Conservation (phyloP, 306 rosid species). For the Elaeagnus macrophylla region DNA sequence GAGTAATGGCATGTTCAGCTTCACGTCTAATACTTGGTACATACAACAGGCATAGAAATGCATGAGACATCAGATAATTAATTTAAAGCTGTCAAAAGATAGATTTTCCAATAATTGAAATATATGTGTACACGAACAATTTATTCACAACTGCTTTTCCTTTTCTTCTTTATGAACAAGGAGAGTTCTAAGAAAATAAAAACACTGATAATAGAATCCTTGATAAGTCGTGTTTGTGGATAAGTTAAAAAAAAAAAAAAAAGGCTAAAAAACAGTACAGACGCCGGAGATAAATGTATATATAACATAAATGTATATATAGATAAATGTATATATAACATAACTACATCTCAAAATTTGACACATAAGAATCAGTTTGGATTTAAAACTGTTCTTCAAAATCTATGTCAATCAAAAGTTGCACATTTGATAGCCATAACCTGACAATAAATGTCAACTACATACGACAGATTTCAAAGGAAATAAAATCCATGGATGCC, state of each 20-base stretch:
- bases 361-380: not conserved
- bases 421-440: not conserved
- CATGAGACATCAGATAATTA: no score
- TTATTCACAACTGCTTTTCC: no score
- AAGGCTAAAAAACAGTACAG: no score
- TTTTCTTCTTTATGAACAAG: no score
- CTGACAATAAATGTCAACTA: not conserved
- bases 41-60: not conserved
- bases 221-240: no score
- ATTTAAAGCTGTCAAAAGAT: no score
- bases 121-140: no score
- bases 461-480: constrained; percentile 11
- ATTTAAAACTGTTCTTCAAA: not conserved
- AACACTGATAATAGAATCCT: no score
- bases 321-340: constrained; percentile 8
- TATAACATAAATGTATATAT: not conserved
- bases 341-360: not conserved
- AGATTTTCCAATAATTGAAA: no score
- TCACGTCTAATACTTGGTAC: not conserved
- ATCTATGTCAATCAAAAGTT: not conserved
- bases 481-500: constrained; percentile 2
- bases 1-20: constrained; percentile 11
- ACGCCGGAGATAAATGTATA: no score
- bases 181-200: no score
- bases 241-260: no score